Evolutionary conservation across 768 basidiomycete species (phyloP), one percentile per base, ranked within the genome.

Genomic region (Tylopilus rubrobrunneus): DNA sequence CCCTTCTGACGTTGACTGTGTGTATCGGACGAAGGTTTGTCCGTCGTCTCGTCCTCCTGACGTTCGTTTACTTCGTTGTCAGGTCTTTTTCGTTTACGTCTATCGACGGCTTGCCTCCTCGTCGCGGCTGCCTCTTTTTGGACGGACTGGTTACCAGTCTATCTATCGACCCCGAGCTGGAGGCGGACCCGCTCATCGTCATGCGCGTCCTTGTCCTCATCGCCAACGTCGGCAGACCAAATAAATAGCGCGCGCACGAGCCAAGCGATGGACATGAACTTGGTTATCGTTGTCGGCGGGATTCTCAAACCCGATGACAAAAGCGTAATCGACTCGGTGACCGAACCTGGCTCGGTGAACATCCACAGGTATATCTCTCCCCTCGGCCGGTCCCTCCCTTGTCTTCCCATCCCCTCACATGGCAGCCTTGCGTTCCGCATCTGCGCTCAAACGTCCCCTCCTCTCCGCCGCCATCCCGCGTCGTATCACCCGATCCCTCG

Each of bases 401-500:
- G 45, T 55, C 43, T 60, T 55, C 36, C 52, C 55, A 53, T 52
- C 55, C 53, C 55, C 64, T 21, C 54, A 52, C 58, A 67, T 72
- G 68, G 63, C 69, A 48, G 55, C 63, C 56, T 54, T 68, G 56
- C 66, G 65, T 25, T 53, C 63, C 49, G 63, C 62, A 53, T 64
- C 61, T 50, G 61, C 62, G 48, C 59, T 61, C 46, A 62, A 55
- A 45, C 60, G 56, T n/a, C 48, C 64, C 48, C 48, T 48, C 33
- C 59, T 57, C 10, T 49, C 62, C 15, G 50, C 62, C 15, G 50
- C 55, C 5, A 19, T 55, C 53, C 48, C 61, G 52, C 67, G 48
- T 58, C 56, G 60, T 47, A 19, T 52, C 39, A 72, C 78, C 27
- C 55, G 70, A 31, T 73, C 75, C 48, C 74, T 88, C 53, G 86